A percentile compares a stretch with the other conserved stretches of the same genome.
Evolutionary conservation across 768 basidiomycete species (phyloP).

Genomic region (Rhizopogon vulgaris): DNA sequence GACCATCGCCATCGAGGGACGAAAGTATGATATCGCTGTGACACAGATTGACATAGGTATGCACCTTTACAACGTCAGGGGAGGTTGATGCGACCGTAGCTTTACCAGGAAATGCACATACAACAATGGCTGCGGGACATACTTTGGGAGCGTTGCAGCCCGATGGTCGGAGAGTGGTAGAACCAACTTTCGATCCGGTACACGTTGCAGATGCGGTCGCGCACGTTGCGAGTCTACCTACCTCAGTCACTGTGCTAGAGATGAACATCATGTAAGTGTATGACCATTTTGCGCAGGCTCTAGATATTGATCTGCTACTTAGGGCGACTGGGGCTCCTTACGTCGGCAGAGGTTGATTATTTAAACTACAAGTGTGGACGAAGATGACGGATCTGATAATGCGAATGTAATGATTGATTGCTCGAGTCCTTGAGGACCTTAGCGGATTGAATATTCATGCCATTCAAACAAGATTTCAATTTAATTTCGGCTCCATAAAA

Average conservation of each 20-base stretch:
- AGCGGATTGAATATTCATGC: too few relatives aligned
- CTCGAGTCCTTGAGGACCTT: too few relatives aligned
- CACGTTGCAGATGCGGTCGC: conserved; percentile 71
- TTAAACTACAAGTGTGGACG: too few relatives aligned
- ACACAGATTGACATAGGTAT: conserved; percentile 81
- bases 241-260: conserved; percentile 62
- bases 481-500: too few relatives aligned
- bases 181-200: conserved; percentile 63
- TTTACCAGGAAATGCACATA: conserved; percentile 60
- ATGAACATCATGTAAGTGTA: conserved; percentile 66
- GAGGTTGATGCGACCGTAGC: background rate
- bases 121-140: conserved; percentile 46
- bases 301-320: background rate
- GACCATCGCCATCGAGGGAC: conserved; percentile 70
- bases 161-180: conserved; percentile 50
- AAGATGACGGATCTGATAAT: too few relatives aligned
- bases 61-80: conserved; percentile 1
- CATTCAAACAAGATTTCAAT: too few relatives aligned
- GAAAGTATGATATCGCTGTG: conserved; percentile 64
- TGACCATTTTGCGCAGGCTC: background rate
- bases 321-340: conserved; percentile 44
- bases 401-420: too few relatives aligned
- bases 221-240: conserved; percentile 64
- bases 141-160: conserved; percentile 57
- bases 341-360: conserved; percentile 38